phyloP scores from a whole-genome alignment of 768 basidiomycete species.

The Clavulina sp. region DNA sequence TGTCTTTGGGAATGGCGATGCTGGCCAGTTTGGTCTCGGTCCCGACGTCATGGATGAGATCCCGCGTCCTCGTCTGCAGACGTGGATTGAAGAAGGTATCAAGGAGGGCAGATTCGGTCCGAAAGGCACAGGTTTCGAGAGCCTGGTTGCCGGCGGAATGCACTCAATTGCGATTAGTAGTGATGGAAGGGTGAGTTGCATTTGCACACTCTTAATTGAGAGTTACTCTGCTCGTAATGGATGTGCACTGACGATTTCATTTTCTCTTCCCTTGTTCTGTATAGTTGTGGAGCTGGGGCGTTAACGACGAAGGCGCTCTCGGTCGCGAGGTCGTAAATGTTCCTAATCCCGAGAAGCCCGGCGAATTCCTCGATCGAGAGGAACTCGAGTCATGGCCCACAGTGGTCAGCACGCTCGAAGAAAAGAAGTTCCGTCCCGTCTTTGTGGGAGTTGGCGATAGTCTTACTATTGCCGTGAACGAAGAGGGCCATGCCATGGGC shows the following conservation, averaged over 20 bases:
- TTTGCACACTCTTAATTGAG: not conserved
- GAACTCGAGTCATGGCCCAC: conserved; percentile 23
- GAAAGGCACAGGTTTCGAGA: conserved; percentile 60
- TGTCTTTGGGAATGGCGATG: conserved; percentile 80
- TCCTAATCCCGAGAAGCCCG: conserved; percentile 18
- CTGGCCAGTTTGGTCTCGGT: conserved; percentile 91
- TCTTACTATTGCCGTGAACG: conserved; percentile 68
- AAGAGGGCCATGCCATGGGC: conserved; percentile 61
- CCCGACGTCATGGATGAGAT: conserved; percentile 51
- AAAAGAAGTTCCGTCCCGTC: conserved; percentile 72
- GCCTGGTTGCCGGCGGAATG: conserved; percentile 67
- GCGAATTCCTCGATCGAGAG: conserved; percentile 17
- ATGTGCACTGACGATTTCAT: not conserved
- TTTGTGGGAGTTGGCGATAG: conserved; percentile 73
- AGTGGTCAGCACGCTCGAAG: conserved; percentile 32
- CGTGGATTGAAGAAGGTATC: conserved; percentile 62
- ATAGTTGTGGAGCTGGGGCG: conserved; percentile 2
- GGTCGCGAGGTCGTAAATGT: conserved; percentile 21
- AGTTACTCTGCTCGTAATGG: not conserved
- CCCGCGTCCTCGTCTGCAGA: conserved; percentile 53
- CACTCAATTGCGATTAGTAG: conserved; percentile 83
- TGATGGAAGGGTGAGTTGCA: conserved; percentile 56
- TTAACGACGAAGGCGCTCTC: conserved; percentile 22
- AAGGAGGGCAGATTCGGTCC: conserved; percentile 43
- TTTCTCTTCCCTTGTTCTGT: not conserved